Base-by-base conservation (phyloP, 1,139 yeast species). In the Pichia cactophila region DNA sequence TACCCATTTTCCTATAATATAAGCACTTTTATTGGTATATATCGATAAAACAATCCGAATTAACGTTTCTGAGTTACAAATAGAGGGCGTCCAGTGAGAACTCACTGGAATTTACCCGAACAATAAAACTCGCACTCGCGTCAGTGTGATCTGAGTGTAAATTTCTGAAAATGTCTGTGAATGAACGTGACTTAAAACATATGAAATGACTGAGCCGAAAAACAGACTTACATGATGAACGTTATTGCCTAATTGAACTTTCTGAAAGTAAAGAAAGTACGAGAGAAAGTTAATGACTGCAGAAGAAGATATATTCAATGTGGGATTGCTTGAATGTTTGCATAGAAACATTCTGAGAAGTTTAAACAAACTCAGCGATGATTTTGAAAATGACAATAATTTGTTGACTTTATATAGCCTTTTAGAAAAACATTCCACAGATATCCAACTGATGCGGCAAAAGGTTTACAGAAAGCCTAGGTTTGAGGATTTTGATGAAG, bases 1-100 rank as follows among this genome's bases (percentile, higher is more conserved):
- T 76, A 55, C 86, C 87, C 86, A 81, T 80, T 10, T n/a, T 50
- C 6, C 17, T 16, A 17, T 26, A 26, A 16, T 14, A 16, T 14
- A 12, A 8, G 23, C 23, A 23, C 5, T 3, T 23, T 5, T 23
- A 23, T 23, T 23, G 23, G 5, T 23, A 23, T 4, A 23, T 23
- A 23, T 4, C 23, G 23, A 23, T 23, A 23, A 23, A 5, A 23
- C 23, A 23, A 5, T 23, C 5, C 5, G 5, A 23, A 23, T 23
- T 23, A 23, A 23, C 23, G 23, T 5, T 23, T 23, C 23, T 4
- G 23, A 23, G 23, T 23, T 23, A 23, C 23, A 23, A 23, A 23
- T 23, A 23, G 23, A 23, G 23, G 23, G 23, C 23, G 23, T 23
- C 5, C 23, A 23, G 23, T 23, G 23, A 23, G 23, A 23, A 23